These are phyloP conservation scores for Leccinum aurantiacum DNA, from an alignment of 768 basidiomycete species.

Conservation along the genomic window DNA sequence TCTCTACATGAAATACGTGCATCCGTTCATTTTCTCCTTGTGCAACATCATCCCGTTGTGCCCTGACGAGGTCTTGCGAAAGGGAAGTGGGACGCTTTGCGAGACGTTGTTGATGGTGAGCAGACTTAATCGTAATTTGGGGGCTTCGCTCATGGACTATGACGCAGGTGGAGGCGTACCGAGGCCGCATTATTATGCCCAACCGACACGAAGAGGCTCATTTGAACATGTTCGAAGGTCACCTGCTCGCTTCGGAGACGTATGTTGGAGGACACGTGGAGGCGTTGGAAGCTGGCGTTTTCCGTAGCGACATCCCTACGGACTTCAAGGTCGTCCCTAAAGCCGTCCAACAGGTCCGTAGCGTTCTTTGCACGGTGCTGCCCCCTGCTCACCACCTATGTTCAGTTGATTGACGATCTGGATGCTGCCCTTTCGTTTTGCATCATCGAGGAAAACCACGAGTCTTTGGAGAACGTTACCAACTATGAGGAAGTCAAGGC, in stretches of 20 bases:
- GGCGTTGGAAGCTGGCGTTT: slow-evolving; percentile 96
- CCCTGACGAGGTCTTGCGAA: slow-evolving; percentile 94
- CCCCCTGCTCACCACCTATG: not conserved
- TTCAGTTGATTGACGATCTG: slow-evolving; percentile 87
- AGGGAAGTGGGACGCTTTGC: slow-evolving; percentile 95
- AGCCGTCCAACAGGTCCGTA: slow-evolving; percentile 77
- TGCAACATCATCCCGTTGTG: slow-evolving; percentile 98
- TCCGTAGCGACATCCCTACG: slow-evolving; percentile 91
- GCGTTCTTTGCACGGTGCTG: not conserved
- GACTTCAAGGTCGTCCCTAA: slow-evolving; percentile 93
- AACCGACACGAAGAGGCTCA: slow-evolving; percentile 94
- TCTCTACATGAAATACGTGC: slow-evolving; percentile 99
- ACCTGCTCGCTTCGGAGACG: slow-evolving; percentile 94
- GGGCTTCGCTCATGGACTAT: slow-evolving; percentile 5
- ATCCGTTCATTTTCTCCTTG: slow-evolving; percentile 98
- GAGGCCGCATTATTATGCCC: slow-evolving; percentile 93
- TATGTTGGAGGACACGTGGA: slow-evolving; percentile 99
- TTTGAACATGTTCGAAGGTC: slow-evolving; percentile 92
- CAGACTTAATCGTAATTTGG: not conserved
- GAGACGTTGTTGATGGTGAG: slow-evolving; percentile 96
- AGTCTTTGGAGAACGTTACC: slow-evolving; percentile 76
- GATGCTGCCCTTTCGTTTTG: slow-evolving; percentile 90
- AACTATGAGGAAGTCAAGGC: slow-evolving; percentile 94
- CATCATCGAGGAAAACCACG: slow-evolving; percentile 81
- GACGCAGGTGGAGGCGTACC: slow-evolving; percentile 88